A percentile compares a stretch with the other conserved stretches of the same genome.
Conservation (phyloP, 139 green algal genomes). For the Chlamydomonas applanata region DNA sequence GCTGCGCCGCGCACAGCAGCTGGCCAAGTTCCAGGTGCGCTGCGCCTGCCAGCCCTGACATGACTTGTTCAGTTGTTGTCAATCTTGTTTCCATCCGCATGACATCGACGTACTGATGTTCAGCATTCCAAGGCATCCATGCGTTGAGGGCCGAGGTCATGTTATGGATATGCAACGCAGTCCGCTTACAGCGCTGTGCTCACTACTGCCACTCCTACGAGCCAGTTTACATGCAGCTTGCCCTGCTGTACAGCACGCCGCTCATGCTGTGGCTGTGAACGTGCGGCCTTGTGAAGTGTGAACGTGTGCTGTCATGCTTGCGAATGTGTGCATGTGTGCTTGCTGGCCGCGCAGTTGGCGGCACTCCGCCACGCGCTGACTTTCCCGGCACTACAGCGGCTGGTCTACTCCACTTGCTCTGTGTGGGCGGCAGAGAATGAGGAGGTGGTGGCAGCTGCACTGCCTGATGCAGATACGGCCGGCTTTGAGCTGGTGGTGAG, state of each 20-base stretch:
- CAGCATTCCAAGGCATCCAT: too few species aligned
- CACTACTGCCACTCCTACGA: too few species aligned
- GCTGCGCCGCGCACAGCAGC: background rate
- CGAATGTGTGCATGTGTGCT: background rate
- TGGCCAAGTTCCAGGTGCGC: constrained; percentile 57
- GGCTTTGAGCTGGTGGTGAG: constrained; percentile 69
- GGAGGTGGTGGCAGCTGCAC: constrained; percentile 75
- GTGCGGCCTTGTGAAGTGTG: too few species aligned
- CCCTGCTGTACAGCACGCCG: too few species aligned
- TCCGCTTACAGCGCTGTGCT: too few species aligned
- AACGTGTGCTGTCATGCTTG: background rate
- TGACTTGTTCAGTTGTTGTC: background rate
- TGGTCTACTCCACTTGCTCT: constrained; percentile 94
- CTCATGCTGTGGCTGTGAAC: too few species aligned
- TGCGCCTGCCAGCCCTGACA: too few species aligned
- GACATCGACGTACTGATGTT: too few species aligned
- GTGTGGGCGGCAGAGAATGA: constrained; percentile 92
- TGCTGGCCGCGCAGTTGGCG: constrained; percentile 52
- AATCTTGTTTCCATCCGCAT: background rate
- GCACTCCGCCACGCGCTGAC: constrained; percentile 82
- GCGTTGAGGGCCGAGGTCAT: too few species aligned
- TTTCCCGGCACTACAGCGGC: constrained; percentile 71
- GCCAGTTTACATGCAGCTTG: too few species aligned
- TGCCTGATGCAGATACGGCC: constrained; percentile 41
- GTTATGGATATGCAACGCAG: too few species aligned